Conservation (phyloP, 192 early-diverging fungal species). For the Paraglomus brasilianum region DNA sequence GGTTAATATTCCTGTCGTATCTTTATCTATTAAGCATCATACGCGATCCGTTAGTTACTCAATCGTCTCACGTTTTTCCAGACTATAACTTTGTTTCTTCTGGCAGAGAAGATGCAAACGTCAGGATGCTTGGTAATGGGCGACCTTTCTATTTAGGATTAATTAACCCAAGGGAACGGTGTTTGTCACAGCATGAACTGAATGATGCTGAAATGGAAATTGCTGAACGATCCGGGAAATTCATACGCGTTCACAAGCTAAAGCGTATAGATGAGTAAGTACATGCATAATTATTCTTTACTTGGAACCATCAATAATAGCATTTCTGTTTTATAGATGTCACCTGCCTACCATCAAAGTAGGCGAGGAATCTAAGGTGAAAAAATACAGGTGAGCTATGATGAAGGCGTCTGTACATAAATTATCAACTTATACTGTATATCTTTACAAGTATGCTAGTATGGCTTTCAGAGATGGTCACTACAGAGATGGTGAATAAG, state of each 20-base stretch:
- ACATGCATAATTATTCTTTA: not conserved
- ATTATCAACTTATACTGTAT: no score
- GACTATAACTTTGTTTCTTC: conserved; percentile 78
- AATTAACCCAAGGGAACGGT: conserved; percentile 67
- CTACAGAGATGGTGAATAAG: conserved; percentile 48
- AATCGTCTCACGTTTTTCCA: conserved; percentile 31
- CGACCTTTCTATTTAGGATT: conserved; percentile 91
- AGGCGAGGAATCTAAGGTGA: conserved; percentile 74
- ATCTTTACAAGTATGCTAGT: conserved; percentile 54
- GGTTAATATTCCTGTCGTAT: no score
- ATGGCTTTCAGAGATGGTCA: conserved; percentile 61
- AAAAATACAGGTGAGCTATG: conserved; percentile 51
- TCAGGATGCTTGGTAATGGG: conserved; percentile 90
- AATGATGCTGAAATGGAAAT: conserved; percentile 48
- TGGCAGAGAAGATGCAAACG: conserved; percentile 93
- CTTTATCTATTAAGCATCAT: no score
- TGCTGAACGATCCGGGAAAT: conserved; percentile 42
- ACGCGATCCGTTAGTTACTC: no score
- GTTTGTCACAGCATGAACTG: conserved; percentile 39
- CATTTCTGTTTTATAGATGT: conserved; percentile 6
- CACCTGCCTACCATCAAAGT: conserved; percentile 62
- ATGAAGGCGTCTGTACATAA: conserved; percentile 34
- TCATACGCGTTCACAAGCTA: conserved; percentile 55
- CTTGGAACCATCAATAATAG: not conserved
- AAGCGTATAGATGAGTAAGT: conserved; percentile 46